Base-by-base conservation (phyloP, 2,329 filamentous ascomycete species). In the Cordyceps cicadae region DNA sequence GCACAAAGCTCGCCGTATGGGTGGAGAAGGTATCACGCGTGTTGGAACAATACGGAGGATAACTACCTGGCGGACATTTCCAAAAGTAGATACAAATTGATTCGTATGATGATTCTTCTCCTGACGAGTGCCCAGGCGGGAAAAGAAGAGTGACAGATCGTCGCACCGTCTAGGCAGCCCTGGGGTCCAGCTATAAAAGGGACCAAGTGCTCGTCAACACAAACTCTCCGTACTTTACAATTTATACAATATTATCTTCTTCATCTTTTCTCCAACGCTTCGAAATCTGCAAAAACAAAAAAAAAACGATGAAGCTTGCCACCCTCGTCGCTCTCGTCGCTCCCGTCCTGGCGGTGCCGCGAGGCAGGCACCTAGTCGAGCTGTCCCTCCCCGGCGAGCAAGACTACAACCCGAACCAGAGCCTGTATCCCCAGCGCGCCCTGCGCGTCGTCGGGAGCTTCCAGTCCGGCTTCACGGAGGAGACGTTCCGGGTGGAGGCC, bases 401-500 rank as follows among this genome's bases (percentile, higher is more conserved):
- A n/a, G 26, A 53, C 56, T 53, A 59, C 48, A 52, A 51, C 5
- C 56, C 56, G 6, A 43, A 21, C 39, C 48, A 59, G 26, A 52
- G 56, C n/a, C 39, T 59, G 5, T 59, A 53, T 26, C 56, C 56
- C 17, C 56, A 59, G 48, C 56, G 56, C 6, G 49, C 49, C 3
- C 24, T 59, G 48, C 48, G 49, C 24, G 49, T 50, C 0, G 24
- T 59, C 17, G 56, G 48, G 4, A 41, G 26, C 39, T 50, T 53
- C 39, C 39, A 43, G 6, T 34, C 37, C 8, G 15, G 14, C 1
- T 53, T 34, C 24, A 53, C 49, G 24, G 56, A 59, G n/a, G 49
- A 52, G 49, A 48, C 48, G 24, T 59, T 59, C n/a, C 56, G 56
- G 1, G n/a, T n/a, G 24, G 56, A 59, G 37, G 56, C 56, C 26